Conservation (phyloP, 2,329 filamentous ascomycete species). For the Trichoderma arundinaceum region DNA sequence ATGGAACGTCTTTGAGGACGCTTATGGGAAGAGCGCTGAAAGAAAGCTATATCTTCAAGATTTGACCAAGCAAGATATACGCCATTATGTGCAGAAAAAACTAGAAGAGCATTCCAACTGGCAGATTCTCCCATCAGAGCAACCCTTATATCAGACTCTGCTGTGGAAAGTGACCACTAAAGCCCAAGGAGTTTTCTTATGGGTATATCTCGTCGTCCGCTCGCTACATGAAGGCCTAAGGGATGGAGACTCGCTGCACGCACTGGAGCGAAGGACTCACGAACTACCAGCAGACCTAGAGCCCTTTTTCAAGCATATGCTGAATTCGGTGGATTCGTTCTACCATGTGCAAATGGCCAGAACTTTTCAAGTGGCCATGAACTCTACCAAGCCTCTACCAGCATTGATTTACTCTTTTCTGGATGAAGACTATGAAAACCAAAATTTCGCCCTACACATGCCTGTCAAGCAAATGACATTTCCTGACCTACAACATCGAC, state of each 20-base stretch:
- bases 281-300: conserved; percentile 30
- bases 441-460: background rate
- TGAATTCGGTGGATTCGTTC: conserved; percentile 2
- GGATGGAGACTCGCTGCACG: conserved; percentile 21
- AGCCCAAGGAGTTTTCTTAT: conserved; percentile 37
- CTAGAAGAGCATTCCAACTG: background rate
- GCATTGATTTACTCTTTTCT: background rate
- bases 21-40: conserved; percentile 14
- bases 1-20: conserved; percentile 35
- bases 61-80: conserved; percentile 25
- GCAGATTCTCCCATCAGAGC: background rate
- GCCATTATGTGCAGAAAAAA: conserved; percentile 8
- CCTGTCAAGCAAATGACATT: background rate
- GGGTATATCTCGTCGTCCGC: conserved; percentile 36
- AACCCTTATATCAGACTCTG: background rate
- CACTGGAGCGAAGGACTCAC: conserved; percentile 18
- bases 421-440: background rate
- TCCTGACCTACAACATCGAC: background rate
- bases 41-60: conserved; percentile 16
- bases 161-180: background rate
- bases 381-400: background rate
- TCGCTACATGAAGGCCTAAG: conserved; percentile 33
- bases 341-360: background rate
- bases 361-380: background rate
- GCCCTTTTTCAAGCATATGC: conserved; percentile 30